phyloP scores from a whole-genome alignment of 2,329 filamentous ascomycete species.

The Gnomoniopsis sp. region DNA sequence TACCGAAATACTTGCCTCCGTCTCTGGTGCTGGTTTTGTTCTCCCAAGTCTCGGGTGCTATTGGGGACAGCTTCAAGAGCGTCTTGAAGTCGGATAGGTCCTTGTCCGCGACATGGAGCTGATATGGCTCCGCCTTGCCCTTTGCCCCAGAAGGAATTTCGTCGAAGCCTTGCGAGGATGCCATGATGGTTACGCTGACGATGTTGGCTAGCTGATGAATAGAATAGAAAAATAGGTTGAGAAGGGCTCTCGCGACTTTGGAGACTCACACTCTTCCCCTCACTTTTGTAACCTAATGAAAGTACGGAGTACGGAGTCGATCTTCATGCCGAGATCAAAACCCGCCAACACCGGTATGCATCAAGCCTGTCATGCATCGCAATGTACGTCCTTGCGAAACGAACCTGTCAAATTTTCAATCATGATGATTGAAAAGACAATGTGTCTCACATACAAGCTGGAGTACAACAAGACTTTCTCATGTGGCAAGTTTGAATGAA shows the following conservation, averaged over 20 bases:
- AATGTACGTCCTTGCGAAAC: too few relatives aligned
- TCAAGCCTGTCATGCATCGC: too few relatives aligned
- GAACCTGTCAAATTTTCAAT: too few relatives aligned
- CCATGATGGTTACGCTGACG: not conserved
- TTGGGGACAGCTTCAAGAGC: slow-evolving; percentile 3
- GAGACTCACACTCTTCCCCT: too few relatives aligned
- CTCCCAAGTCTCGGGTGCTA: slow-evolving; percentile 1
- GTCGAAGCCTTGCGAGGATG: slow-evolving; percentile 5
- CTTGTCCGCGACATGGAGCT: not conserved
- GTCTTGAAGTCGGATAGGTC: not conserved
- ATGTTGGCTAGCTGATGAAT: not conserved
- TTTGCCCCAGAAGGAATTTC: not conserved
- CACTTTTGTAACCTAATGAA: too few relatives aligned
- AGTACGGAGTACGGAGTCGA: too few relatives aligned
- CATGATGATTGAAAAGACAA: too few relatives aligned
- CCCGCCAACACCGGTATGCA: too few relatives aligned
- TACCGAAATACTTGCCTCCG: not conserved
- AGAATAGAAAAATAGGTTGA: not conserved
- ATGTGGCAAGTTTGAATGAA: too few relatives aligned
- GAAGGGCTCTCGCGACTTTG: not conserved
- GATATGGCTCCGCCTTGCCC: not conserved
- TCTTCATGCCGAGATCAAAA: too few relatives aligned
- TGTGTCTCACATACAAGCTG: too few relatives aligned
- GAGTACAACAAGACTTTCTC: too few relatives aligned
- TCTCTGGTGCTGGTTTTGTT: not conserved